Evolutionary conservation across 1,139 yeast genomes (phyloP).

Genomic region (Scheffersomyces stambukii): DNA sequence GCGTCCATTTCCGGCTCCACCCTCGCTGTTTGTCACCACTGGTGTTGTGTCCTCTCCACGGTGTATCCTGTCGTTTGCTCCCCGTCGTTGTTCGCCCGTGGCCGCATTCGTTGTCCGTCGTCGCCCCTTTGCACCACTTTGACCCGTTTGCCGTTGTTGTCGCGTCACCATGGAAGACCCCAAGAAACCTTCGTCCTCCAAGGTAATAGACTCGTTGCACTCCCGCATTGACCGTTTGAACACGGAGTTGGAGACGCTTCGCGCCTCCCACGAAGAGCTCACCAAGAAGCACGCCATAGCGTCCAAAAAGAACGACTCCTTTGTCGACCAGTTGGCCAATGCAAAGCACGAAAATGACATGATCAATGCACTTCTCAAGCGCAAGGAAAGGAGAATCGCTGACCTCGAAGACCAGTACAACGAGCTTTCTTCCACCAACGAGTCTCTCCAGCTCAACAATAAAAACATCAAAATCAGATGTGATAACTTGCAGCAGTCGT

Average conservation of each 20-base stretch:
- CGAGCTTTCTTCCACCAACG: conserved; percentile 41
- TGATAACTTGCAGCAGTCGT: conserved; percentile 46
- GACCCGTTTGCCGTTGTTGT: too few species aligned
- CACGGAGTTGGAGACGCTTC: conserved; percentile 44
- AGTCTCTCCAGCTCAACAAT: conserved; percentile 42
- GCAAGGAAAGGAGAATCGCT: conserved; percentile 60
- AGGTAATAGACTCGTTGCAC: conserved; percentile 57
- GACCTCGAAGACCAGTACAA: conserved; percentile 58
- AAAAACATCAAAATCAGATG: conserved; percentile 48
- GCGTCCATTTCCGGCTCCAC: too few species aligned
- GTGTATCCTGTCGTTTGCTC: too few species aligned
- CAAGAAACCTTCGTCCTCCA: conserved; percentile 8
- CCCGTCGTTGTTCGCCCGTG: too few species aligned
- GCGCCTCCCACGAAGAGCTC: conserved; percentile 33
- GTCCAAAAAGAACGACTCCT: conserved; percentile 51
- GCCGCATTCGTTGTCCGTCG: too few species aligned
- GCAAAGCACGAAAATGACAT: conserved; percentile 70
- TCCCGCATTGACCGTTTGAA: conserved; percentile 50
- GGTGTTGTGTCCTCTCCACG: too few species aligned
- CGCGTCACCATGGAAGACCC: not conserved
- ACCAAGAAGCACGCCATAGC: conserved; percentile 47
- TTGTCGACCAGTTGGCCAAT: conserved; percentile 64
- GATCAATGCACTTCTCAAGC: conserved; percentile 54
- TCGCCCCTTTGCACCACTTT: too few species aligned
- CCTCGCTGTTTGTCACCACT: too few species aligned